Base-by-base conservation (phyloP, 2,329 filamentous ascomycete genomes). In the Exophiala phaeomuriformis region DNA sequence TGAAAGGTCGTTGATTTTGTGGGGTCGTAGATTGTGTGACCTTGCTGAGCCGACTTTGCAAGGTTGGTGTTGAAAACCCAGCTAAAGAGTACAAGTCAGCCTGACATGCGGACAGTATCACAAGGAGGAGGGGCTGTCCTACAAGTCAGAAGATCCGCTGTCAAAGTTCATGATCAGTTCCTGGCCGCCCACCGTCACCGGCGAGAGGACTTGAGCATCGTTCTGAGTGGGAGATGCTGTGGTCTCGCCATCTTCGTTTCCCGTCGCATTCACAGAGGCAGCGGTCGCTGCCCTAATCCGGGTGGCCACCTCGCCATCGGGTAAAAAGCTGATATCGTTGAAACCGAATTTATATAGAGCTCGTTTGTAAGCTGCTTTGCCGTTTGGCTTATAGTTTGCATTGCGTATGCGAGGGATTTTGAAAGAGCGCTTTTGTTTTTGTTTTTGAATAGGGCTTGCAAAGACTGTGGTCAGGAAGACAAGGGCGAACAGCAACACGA, bases 121-220 rank as follows among this genome's bases (percentile, higher is more conserved):
- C 47, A 41, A 9, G 35, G 48, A 42, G 9, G 35, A 48, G 30
- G 46, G 44, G 7, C 27, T 37, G 52, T 67, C 77, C 65, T 75
- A 81, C 72, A 87, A 75, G 68, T 88, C 85, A 8, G 85, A 79
- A 1, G 84, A 88, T 52, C 85, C 85, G n/a, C 83, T 85, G 68
- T 89, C 85, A 65, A 89, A 86, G 66, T 87, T 81, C 66, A 89
- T 71, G 64, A 82, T 80, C 53, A 89, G 64, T 3, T 75, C 77
- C 69, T 88, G 85, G 3, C 82, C 83, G 55, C 85, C 85, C 58
- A 89, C 78, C n/a, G 66, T 77, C 49, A 88, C 81, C 0, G 83
- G 83, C 0, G 82, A 79, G 8, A 90, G 76, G 64, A 87, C 90
- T 55, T 88, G 81, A 45, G 79, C 75, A 64, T 86, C 85, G 61